phyloP scores from a whole-genome alignment of 768 basidiomycete species.

The Flagelloscypha sp. region DNA sequence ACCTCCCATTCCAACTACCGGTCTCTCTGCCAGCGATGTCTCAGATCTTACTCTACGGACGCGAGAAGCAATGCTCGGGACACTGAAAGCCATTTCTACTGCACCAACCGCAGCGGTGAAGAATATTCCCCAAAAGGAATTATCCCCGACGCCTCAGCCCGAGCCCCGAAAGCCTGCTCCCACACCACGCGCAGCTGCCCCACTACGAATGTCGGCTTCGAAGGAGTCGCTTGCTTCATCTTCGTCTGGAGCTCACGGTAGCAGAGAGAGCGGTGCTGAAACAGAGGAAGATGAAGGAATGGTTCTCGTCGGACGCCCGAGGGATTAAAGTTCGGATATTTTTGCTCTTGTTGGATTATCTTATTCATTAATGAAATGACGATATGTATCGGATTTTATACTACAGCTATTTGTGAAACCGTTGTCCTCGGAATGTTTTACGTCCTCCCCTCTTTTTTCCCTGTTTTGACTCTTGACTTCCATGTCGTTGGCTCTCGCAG shows the following conservation, averaged over 20 bases:
- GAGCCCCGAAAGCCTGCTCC: background rate
- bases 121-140: too few species aligned
- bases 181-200: conserved; percentile 5
- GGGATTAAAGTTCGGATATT: too few species aligned
- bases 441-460: too few species aligned
- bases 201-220: conserved; percentile 11
- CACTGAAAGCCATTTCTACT: conserved; percentile 71
- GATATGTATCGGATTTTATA: too few species aligned
- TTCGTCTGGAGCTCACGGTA: conserved; percentile 21
- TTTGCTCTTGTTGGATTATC: conserved; percentile 4
- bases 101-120: conserved; percentile 15
- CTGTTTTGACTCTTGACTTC: too few species aligned
- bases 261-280: conserved; percentile 59
- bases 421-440: too few species aligned
- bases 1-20: conserved; percentile 76
- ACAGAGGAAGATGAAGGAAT: conserved; percentile 84
- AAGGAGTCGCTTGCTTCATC: conserved; percentile 28
- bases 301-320: conserved; percentile 65
- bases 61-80: conserved; percentile 69
- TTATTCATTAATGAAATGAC: too few species aligned
- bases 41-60: conserved; percentile 56
- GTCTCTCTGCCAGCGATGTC: conserved; percentile 65
- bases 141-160: conserved; percentile 8
- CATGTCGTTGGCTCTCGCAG: too few species aligned
- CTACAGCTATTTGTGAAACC: too few species aligned